A percentile compares a stretch with the other conserved stretches of the same genome.
Evolutionary conservation across 208 protist genomes (phyloP).

Genomic region (Borovskyia barvae): DNA sequence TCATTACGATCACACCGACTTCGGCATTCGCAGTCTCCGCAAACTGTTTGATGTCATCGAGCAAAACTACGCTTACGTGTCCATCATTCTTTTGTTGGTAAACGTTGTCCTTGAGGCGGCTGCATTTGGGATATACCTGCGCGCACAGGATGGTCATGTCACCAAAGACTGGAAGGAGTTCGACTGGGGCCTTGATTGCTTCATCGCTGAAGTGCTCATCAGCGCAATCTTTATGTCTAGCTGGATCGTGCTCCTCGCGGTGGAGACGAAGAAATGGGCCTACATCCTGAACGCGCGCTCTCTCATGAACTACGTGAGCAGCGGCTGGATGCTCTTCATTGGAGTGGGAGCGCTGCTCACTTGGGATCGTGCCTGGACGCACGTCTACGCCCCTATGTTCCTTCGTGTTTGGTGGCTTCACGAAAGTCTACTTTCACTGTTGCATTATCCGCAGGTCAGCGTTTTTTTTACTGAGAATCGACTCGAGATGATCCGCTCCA

Average conservation of each 20-base stretch:
- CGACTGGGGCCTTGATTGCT: conserved; percentile 27
- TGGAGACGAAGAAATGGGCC: conserved; percentile 23
- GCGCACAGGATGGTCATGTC: conserved; percentile 10
- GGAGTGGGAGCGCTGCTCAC: conserved; percentile 16
- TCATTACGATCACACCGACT: conserved; percentile 18
- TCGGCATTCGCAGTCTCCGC: conserved; percentile 35
- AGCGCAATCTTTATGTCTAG: conserved; percentile 27
- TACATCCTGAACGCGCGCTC: conserved; percentile 29
- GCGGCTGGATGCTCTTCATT: conserved; percentile 32
- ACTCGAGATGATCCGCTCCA: conserved; percentile 30
- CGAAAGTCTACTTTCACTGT: conserved; percentile 28
- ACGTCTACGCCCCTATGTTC: conserved; percentile 36
- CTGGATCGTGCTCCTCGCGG: conserved; percentile 26
- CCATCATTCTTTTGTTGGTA: conserved; percentile 27
- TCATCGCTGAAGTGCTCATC: conserved; percentile 27
- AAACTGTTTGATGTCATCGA: conserved; percentile 50
- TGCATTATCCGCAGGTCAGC: conserved; percentile 38
- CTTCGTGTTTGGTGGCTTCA: conserved; percentile 41
- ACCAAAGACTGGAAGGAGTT: conserved; percentile 19
- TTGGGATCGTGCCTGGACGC: conserved; percentile 19
- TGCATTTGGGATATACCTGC: conserved; percentile 31
- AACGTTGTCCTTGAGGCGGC: conserved; percentile 26
- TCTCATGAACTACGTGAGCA: conserved; percentile 34
- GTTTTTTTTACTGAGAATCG: conserved; percentile 35
- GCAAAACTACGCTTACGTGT: conserved; percentile 42